phyloP scores from a whole-genome alignment of 2,329 filamentous ascomycete species.

The Curvularia verruculosa region DNA sequence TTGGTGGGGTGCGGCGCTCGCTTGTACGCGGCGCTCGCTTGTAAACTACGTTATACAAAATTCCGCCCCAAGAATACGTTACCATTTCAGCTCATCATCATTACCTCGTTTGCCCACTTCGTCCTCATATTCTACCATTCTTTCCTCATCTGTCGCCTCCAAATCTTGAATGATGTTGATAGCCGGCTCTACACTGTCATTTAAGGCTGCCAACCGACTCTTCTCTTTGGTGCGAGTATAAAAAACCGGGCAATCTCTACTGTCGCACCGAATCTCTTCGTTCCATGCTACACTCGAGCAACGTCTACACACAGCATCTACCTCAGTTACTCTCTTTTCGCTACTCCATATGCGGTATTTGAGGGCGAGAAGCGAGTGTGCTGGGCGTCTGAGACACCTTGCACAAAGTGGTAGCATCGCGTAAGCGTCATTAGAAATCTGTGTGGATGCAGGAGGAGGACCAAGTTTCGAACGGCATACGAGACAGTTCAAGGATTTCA shows the following conservation, averaged over 20 bases:
- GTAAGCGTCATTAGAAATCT: conserved; percentile 22
- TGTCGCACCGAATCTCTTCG: conserved; percentile 86
- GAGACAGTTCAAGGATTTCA: conserved; percentile 79
- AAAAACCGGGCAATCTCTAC: conserved; percentile 90
- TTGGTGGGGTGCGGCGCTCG: too few relatives aligned
- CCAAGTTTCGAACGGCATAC: conserved; percentile 71
- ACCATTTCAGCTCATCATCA: background rate
- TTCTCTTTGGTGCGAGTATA: conserved; percentile 74
- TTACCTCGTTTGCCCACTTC: background rate
- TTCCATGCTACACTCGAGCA: conserved; percentile 75
- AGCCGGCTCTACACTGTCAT: conserved; percentile 33
- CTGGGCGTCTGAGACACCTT: conserved; percentile 61
- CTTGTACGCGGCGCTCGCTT: too few relatives aligned
- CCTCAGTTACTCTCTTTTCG: conserved; percentile 67
- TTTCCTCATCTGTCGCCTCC: background rate
- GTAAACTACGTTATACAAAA: too few relatives aligned
- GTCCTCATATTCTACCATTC: background rate
- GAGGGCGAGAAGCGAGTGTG: conserved; percentile 68
- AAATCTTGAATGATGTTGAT: conserved; percentile 36
- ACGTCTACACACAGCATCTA: conserved; percentile 76
- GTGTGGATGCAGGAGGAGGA: conserved; percentile 23
- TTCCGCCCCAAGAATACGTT: background rate
- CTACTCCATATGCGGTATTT: conserved; percentile 65
- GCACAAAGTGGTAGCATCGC: conserved; percentile 60
- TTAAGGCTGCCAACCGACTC: conserved; percentile 31